Evolutionary conservation across 2,329 filamentous ascomycete genomes (phyloP).

Genomic region (Xylariaceae sp.): DNA sequence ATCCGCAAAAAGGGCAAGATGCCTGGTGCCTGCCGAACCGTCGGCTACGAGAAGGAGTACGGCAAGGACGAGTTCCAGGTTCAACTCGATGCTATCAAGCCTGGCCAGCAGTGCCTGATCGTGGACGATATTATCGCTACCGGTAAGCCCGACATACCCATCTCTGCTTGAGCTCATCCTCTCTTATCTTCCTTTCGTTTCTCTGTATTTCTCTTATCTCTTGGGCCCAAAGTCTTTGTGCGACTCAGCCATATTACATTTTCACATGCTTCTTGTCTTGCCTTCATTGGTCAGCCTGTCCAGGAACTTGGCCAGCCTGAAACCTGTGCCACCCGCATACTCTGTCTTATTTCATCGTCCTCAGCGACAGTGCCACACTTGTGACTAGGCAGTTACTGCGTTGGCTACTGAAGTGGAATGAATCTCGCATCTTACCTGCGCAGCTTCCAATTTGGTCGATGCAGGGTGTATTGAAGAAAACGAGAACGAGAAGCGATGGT

Average conservation of each 20-base stretch:
- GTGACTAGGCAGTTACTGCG: not conserved
- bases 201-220: no score
- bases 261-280: not conserved
- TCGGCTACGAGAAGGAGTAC: constrained; percentile 91
- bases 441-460: not conserved
- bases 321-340: not conserved
- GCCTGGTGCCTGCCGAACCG: constrained; percentile 80
- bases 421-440: not conserved
- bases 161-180: constrained; percentile 11
- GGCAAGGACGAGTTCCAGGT: constrained; percentile 95
- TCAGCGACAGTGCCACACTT: not conserved
- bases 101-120: constrained; percentile 82
- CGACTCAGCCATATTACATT: not conserved
- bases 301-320: not conserved
- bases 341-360: not conserved
- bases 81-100: constrained; percentile 77
- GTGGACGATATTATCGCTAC: constrained; percentile 99
- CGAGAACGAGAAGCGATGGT: not conserved
- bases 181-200: not conserved
- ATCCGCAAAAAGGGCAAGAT: constrained; percentile 95
- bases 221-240: no score
- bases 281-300: not conserved
- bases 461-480: not conserved
- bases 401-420: not conserved
- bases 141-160: constrained; percentile 52